Evolutionary conservation across 495 filamentous ascomycete species (phyloP).

Genomic region (Glonium stellatum): DNA sequence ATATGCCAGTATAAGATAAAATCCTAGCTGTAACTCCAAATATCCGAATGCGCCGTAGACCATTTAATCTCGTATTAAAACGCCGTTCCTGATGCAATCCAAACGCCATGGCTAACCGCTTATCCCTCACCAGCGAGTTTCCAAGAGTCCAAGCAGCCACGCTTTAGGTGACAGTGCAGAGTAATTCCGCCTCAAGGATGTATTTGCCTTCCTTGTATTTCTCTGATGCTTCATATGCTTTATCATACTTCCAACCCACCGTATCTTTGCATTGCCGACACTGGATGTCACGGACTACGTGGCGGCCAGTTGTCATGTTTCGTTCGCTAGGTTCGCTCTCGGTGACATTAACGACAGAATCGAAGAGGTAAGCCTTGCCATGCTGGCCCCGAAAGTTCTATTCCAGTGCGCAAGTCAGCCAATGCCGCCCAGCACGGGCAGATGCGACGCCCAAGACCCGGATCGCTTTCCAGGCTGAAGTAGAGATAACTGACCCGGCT

Average conservation of each 20-base stretch:
- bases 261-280: constrained; percentile 85
- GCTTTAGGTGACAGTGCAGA: constrained; percentile 59
- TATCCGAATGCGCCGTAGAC: background rate
- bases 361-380: constrained; percentile 96
- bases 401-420: constrained; percentile 4
- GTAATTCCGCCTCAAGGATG: constrained; percentile 87
- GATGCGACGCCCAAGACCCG: background rate
- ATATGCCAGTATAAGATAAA: background rate
- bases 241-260: constrained; percentile 99
- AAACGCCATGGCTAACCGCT: background rate
- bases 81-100: constrained; percentile 1
- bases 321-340: constrained; percentile 76
- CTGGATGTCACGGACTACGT: constrained; percentile 85
- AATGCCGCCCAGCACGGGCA: background rate
- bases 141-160: background rate
- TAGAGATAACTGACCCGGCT: constrained; percentile 59
- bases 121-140: background rate
- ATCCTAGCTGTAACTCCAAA: background rate
- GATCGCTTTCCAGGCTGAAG: background rate
- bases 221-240: constrained; percentile 82
- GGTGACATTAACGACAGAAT: constrained; percentile 82
- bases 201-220: constrained; percentile 99
- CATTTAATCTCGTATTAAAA: background rate
- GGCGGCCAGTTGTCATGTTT: constrained; percentile 96
- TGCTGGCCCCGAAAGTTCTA: constrained; percentile 99